Base-by-base conservation (phyloP, 176 grass and related monocot species). In the Otatea glauca region DNA sequence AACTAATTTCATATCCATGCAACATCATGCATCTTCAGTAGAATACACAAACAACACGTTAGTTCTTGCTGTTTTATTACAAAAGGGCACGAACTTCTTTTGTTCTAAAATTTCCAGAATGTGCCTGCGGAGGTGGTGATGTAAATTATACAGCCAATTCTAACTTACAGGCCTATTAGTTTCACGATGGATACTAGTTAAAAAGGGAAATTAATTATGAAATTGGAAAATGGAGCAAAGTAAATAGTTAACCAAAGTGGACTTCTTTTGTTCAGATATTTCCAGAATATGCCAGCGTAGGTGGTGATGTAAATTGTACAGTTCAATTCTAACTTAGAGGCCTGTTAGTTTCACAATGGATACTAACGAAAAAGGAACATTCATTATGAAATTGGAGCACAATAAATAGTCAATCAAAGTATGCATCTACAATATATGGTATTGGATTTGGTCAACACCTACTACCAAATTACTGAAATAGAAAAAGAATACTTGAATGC, bases 31-130 rank as follows among this genome's bases (percentile, higher is more conserved):
- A 35, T 69, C 15, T 56, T 14, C 16, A 14, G 20, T 12, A 75
- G 58, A 65, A 49, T 65, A 47, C 37, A 79, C 60, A 48, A 34
- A 32, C 16, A 66, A 65, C 29, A 21, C 20, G 0, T 78, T 67
- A 39, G 65, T 24, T 24, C 12, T 71, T 27, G 18, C 6, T 67
- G 29, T 51, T 53, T 37, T n/a, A 80, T 9, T 20, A 20, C 13
- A 41, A 70, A n/a, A 66, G 3, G 4, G 6, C 11, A 12, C 7
- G 5, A 50, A 50, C 44, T 50, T 66, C 44, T 51, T 45, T 65
- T 66, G 15, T 27, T 65, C n/a, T 79, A 7, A 65, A 21, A 47
- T 5, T 80, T 80, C 20, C 29, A 39, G 45, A 80, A 68, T 34
- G 29, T 41, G 45, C 64, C 34, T 11, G 18, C 10, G 1, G n/a